Percentiles rank a stretch among this genome's conserved stretches.
phyloP scores from a whole-genome alignment of 805 yeast genomes.

The Candida sithepensis region DNA sequence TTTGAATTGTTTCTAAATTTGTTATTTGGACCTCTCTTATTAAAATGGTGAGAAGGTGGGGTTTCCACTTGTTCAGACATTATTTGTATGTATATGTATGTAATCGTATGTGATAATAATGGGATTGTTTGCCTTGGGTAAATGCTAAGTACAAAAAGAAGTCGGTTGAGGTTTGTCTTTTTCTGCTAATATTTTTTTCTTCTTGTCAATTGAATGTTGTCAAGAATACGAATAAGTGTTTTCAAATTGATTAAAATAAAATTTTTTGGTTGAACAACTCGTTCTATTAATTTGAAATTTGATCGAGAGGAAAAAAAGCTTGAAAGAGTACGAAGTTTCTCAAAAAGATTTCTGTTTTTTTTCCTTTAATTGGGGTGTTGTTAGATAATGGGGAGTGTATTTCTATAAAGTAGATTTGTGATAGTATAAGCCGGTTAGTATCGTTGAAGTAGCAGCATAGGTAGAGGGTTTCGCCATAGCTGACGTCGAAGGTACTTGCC shows the following conservation, averaged over 20 bases:
- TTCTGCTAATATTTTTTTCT: too few species aligned
- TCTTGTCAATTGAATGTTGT: background rate
- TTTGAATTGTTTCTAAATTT: conserved; percentile 45
- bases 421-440: background rate
- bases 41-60: conserved; percentile 11
- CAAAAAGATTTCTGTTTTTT: background rate
- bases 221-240: background rate
- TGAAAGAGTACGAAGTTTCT: background rate
- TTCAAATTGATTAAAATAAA: background rate
- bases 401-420: background rate
- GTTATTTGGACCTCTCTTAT: conserved; percentile 21
- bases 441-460: background rate
- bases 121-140: background rate
- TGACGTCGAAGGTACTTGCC: too few species aligned
- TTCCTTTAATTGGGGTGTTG: background rate
- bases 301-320: background rate
- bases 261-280: background rate
- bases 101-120: conserved; percentile 1
- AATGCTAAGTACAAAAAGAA: background rate
- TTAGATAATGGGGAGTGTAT: background rate
- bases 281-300: background rate
- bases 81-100: conserved; percentile 17
- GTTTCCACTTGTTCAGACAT: conserved; percentile 32
- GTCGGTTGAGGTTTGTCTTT: background rate
- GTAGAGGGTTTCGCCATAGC: too few species aligned